Evolutionary conservation across 352 stramenopile species (phyloP).

Genomic region (Phytopythium montanum): DNA sequence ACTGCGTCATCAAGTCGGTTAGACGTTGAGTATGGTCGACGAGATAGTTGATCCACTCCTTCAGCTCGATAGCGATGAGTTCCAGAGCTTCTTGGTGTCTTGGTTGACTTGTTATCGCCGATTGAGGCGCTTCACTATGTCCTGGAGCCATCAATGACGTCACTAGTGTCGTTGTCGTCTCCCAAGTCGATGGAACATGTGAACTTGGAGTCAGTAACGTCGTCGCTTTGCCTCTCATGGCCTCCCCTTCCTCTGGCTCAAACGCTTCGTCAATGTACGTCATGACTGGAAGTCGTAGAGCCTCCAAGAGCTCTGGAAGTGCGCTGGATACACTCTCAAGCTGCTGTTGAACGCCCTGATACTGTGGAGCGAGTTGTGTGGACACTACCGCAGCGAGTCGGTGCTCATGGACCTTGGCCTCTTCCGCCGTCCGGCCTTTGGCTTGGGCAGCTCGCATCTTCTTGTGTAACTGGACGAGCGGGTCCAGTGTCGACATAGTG

Average conservation of each 20-base stretch:
- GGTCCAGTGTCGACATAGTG: conserved; percentile 26
- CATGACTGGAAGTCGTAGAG: not conserved
- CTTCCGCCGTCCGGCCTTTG: conserved; percentile 52
- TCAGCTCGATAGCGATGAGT: not conserved
- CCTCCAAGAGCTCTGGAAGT: not conserved
- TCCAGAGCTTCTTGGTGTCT: not conserved
- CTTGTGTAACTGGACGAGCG: conserved; percentile 45
- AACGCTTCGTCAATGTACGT: conserved; percentile 4
- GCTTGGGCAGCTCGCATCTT: conserved; percentile 37
- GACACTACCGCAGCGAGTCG: conserved; percentile 30
- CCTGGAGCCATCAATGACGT: not conserved
- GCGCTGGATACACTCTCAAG: conserved; percentile 4
- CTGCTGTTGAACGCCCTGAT: conserved; percentile 15
- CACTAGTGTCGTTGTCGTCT: not conserved
- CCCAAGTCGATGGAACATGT: not conserved
- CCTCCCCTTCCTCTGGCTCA: not conserved
- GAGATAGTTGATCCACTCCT: not conserved
- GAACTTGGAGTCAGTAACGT: not conserved
- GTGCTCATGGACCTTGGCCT: conserved; percentile 68
- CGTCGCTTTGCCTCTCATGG: not conserved
- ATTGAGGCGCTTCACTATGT: not conserved
- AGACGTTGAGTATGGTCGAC: not conserved
- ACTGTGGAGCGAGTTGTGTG: conserved; percentile 10
- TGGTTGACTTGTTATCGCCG: not conserved
- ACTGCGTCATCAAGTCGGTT: not conserved